phyloP scores from a whole-genome alignment of 306 rosid genomes.

The Quercus gilva region DNA sequence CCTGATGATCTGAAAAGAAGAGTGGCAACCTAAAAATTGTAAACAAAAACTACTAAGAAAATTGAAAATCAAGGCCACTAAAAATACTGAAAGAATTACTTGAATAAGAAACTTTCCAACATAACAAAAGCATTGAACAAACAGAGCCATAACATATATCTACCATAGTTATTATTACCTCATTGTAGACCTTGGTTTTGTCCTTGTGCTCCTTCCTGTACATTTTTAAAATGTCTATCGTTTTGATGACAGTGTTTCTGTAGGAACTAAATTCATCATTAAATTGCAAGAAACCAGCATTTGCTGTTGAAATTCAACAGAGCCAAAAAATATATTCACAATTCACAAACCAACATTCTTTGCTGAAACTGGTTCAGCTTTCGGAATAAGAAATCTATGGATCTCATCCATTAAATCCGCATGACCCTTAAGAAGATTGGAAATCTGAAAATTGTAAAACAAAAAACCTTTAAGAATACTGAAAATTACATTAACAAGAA shows the following conservation, averaged over 20 bases:
- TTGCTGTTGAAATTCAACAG: not conserved
- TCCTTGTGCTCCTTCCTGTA: slow-evolving; percentile 95
- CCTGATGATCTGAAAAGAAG: no score
- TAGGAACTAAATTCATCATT: slow-evolving; percentile 19
- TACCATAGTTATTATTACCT: slow-evolving; percentile 41
- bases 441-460: slow-evolving; percentile 48
- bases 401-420: slow-evolving; percentile 82
- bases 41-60: no score
- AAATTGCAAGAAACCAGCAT: slow-evolving; percentile 5
- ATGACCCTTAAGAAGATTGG: slow-evolving; percentile 70
- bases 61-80: no score
- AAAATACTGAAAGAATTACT: no score
- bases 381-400: slow-evolving; percentile 76
- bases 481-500: no score
- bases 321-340: slow-evolving; percentile 32
- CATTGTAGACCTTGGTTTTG: slow-evolving; percentile 75
- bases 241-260: slow-evolving; percentile 78
- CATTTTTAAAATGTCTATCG: slow-evolving; percentile 84
- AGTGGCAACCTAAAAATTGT: no score
- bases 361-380: slow-evolving; percentile 40
- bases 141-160: no score
- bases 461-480: not conserved
- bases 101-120: no score
- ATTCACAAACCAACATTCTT: not conserved
- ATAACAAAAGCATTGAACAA: no score